Evolutionary conservation across 257 asterid species (phyloP).

Genomic region (Penstemon davidsonii): DNA sequence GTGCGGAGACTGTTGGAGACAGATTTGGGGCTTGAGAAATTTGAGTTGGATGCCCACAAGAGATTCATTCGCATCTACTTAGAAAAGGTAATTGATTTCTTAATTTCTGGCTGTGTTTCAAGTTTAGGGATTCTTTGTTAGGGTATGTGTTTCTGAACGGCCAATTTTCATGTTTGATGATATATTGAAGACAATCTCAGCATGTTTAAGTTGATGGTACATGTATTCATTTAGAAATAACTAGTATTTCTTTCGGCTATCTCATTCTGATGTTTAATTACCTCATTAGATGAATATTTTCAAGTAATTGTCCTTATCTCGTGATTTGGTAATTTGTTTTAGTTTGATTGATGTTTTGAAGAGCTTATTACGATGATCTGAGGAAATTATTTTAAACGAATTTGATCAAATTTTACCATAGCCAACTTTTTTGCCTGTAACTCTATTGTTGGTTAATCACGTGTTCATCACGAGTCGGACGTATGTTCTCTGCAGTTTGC

Average conservation of each 20-base stretch:
- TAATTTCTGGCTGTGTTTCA: neutral
- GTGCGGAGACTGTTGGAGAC: conserved; percentile 83
- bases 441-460: conserved; percentile 13
- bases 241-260: conserved; percentile 14
- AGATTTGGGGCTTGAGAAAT: conserved; percentile 69
- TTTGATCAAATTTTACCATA: neutral
- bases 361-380: no score
- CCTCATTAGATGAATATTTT: neutral
- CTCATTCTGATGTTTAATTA: neutral
- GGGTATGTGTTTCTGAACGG: conserved; percentile 6
- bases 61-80: conserved; percentile 53
- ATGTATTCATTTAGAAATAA: conserved; percentile 5
- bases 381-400: neutral
- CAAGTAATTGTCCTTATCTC: no score
- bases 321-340: no score
- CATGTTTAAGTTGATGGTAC: neutral
- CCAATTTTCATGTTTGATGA: neutral
- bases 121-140: neutral
- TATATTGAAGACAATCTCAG: neutral
- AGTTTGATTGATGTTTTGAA: no score
- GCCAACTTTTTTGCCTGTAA: neutral
- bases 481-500: conserved; percentile 1
- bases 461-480: conserved; percentile 1
- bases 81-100: conserved; percentile 52
- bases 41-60: conserved; percentile 80